Percentiles rank a stretch among this genome's conserved stretches.
phyloP scores from a whole-genome alignment of 164 flowering plant species.

The Berberis vulgaris region DNA sequence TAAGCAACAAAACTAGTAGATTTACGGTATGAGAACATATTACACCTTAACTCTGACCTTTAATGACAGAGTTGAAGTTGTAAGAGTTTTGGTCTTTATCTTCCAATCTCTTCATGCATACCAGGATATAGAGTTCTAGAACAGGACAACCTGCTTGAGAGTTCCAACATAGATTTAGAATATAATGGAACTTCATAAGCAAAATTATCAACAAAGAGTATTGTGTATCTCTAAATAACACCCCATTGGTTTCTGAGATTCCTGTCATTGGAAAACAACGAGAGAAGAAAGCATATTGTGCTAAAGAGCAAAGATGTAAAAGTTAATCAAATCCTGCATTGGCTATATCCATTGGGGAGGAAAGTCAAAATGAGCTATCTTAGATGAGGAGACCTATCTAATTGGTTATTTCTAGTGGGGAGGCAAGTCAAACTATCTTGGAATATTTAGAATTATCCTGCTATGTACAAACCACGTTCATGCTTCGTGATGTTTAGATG shows the following conservation, averaged over 20 bases:
- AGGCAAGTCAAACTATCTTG: too few species aligned
- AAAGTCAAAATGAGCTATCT: too few species aligned
- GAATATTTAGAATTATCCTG: too few species aligned
- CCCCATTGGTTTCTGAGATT: background rate
- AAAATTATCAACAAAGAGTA: background rate
- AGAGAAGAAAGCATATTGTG: too few species aligned
- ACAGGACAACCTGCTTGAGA: constrained; percentile 74
- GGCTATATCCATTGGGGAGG: too few species aligned
- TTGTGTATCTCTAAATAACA: background rate
- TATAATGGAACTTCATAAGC: background rate
- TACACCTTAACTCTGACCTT: constrained; percentile 37
- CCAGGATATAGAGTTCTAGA: constrained; percentile 76
- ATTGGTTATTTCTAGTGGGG: too few species aligned
- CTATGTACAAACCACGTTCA: too few species aligned
- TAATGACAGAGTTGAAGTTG: constrained; percentile 85
- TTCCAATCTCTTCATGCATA: constrained; percentile 90
- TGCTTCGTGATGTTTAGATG: too few species aligned
- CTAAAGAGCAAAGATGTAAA: too few species aligned
- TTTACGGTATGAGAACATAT: background rate
- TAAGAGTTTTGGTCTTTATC: constrained; percentile 63
- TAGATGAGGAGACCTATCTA: too few species aligned
- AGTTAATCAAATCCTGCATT: too few species aligned
- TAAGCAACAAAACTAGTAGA: background rate
- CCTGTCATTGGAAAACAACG: background rate
- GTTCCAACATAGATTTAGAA: background rate